These are phyloP conservation scores for Pistacia vera DNA, from an alignment of 345 rosid species.

Conservation along the genomic window DNA sequence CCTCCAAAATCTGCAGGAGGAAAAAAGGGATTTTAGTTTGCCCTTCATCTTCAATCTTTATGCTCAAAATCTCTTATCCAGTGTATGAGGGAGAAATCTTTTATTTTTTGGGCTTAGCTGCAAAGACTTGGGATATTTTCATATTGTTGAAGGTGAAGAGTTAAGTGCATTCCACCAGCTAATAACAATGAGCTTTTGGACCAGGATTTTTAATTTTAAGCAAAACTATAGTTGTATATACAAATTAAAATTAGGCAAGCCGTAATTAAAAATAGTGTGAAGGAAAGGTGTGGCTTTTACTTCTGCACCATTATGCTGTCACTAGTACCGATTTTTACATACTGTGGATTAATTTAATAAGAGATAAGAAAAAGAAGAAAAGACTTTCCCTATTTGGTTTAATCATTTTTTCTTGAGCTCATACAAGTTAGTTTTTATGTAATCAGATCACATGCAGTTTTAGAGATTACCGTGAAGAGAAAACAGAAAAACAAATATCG, in stretches of 20 bases:
- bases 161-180: background rate
- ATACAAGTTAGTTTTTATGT: slow-evolving; percentile 18
- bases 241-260: background rate
- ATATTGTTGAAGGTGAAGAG: slow-evolving; percentile 3
- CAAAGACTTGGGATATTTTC: background rate
- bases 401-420: slow-evolving; percentile 10
- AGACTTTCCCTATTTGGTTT: background rate
- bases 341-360: background rate
- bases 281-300: background rate
- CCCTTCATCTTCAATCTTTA: background rate
- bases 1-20: background rate
- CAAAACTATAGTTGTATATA: background rate
- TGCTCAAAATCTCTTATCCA: background rate
- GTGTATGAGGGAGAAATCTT: background rate
- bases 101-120: background rate
- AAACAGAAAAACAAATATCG: slow-evolving; percentile 69
- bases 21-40: background rate
- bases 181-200: background rate
- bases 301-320: background rate
- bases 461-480: slow-evolving; percentile 87
- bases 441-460: slow-evolving; percentile 87
- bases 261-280: background rate
- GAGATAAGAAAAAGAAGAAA: background rate
- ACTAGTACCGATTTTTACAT: background rate
- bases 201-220: background rate